Evolutionary conservation across 148 eudicot genomes (phyloP).

Genomic region (Gaultheria prostrata): DNA sequence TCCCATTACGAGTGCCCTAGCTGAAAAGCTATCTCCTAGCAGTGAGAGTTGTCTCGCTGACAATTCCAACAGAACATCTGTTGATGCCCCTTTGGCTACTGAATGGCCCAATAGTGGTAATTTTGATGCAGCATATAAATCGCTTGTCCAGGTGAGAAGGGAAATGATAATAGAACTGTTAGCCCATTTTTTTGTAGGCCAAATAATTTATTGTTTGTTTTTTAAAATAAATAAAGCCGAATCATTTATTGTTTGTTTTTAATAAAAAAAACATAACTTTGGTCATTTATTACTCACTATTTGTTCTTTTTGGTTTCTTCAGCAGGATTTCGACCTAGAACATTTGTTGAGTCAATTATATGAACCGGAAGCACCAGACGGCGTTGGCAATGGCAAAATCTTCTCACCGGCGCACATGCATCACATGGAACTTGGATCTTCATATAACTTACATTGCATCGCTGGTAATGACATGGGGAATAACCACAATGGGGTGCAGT

Average conservation of each 20-base stretch:
- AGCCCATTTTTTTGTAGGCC: background rate
- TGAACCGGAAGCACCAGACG: conserved; percentile 30
- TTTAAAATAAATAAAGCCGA: too few relatives aligned
- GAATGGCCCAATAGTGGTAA: conserved; percentile 28
- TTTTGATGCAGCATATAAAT: conserved; percentile 29
- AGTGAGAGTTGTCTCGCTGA: conserved; percentile 27
- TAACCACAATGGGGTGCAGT: conserved; percentile 27
- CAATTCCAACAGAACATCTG: conserved; percentile 27
- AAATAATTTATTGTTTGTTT: background rate
- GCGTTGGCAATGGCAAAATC: conserved; percentile 35
- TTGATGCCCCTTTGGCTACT: conserved; percentile 34
- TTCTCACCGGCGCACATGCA: conserved; percentile 43
- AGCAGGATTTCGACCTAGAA: conserved; percentile 57
- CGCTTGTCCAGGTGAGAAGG: conserved; percentile 40
- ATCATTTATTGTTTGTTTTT: too few relatives aligned
- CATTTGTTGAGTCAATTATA: conserved; percentile 27
- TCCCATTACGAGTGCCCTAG: conserved; percentile 28
- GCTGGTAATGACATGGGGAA: conserved; percentile 24
- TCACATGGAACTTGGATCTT: conserved; percentile 36
- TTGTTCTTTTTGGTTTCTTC: conserved; percentile 18
- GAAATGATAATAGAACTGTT: background rate
- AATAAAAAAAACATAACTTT: too few relatives aligned
- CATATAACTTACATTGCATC: conserved; percentile 18
- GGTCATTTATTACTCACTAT: background rate
- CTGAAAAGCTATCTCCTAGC: conserved; percentile 32